Evolutionary conservation across 305 asterid species (phyloP).

Genomic region (Rubia tinctorum): DNA sequence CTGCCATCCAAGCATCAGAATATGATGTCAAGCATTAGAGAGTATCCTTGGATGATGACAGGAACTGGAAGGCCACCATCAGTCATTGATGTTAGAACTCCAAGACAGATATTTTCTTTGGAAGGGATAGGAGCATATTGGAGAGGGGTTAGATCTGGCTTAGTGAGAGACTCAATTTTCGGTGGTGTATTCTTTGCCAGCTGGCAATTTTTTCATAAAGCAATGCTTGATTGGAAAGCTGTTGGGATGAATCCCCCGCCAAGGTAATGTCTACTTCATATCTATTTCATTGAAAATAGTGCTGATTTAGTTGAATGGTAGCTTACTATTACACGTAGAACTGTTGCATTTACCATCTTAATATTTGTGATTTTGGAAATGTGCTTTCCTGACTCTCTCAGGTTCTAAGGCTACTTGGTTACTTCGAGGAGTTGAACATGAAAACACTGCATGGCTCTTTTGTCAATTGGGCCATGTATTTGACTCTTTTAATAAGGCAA

Average conservation of each 20-base stretch:
- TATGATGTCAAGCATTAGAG: constrained; percentile 58
- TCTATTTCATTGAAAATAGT: background rate
- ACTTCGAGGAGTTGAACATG: background rate
- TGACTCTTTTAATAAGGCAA: background rate
- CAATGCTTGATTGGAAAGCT: constrained; percentile 89
- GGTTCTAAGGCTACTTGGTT: background rate
- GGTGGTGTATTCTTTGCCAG: constrained; percentile 85
- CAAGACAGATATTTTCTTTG: constrained; percentile 53
- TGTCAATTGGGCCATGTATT: background rate
- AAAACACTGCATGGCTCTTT: background rate
- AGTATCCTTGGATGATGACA: constrained; percentile 97
- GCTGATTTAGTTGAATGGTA: background rate
- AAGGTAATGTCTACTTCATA: constrained; percentile 39
- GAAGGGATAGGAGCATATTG: constrained; percentile 91
- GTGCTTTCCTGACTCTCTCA: background rate
- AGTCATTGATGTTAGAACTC: constrained; percentile 57
- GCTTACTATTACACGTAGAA: background rate
- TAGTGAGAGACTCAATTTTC: constrained; percentile 83
- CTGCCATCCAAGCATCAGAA: constrained; percentile 55
- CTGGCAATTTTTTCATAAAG: constrained; percentile 76
- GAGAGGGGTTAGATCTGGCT: constrained; percentile 86
- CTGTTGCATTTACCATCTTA: background rate
- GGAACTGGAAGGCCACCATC: constrained; percentile 94
- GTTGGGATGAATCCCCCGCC: constrained; percentile 85
- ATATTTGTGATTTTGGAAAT: background rate